Evolutionary conservation across 345 rosid genomes (phyloP), one percentile per base, ranked within the genome.

Genomic region (Hibiscus trionum): DNA sequence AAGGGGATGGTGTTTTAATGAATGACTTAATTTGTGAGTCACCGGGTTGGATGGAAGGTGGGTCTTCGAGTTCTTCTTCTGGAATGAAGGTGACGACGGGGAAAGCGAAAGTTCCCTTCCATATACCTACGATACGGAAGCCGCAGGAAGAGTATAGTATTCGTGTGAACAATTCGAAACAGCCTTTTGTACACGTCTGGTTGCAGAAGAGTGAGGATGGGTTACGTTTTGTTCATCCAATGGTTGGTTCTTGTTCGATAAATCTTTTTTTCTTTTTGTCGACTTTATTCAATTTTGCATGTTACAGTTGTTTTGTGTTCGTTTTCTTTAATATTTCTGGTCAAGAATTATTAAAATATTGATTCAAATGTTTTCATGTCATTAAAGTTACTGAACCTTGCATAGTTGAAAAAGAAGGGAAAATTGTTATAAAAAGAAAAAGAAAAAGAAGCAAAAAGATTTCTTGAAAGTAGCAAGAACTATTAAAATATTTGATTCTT

Each of bases 81-180:
- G 85, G 78, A 59, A 96, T 87, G 66, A 90, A 82, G 84, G 73
- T 67, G 19, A 77, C 69, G 8, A 52, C 82, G 33, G 86, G 75
- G 73, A 90, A 83, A 76, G 76, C 86, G 0, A 91, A 88, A 77
- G 85, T 90, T 9, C 79, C 92, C 7, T 94, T 90, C 75, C 98
- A 94, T 73, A 68, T 87, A 57, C 76, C 93, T 49, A 80, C 91
- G 3, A 82, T 94, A 76, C 80, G 71, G 77, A 90, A 77, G 78
- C 95, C 98, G n/a, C 98, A 94, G 72, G 88, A 88, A 11, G 96
- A 82, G 76, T 86, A 79, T 78, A 87, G 61, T 26, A 90, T 91
- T 56, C 49, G 77, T 71, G 92, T 88, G 65, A 81, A 94, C 76
- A 94, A 94, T 71, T 66, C 80, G 2, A 90, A 88, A 80, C 75